phyloP scores from a whole-genome alignment of 163 green algal genomes.

The Volvox carteri region DNA sequence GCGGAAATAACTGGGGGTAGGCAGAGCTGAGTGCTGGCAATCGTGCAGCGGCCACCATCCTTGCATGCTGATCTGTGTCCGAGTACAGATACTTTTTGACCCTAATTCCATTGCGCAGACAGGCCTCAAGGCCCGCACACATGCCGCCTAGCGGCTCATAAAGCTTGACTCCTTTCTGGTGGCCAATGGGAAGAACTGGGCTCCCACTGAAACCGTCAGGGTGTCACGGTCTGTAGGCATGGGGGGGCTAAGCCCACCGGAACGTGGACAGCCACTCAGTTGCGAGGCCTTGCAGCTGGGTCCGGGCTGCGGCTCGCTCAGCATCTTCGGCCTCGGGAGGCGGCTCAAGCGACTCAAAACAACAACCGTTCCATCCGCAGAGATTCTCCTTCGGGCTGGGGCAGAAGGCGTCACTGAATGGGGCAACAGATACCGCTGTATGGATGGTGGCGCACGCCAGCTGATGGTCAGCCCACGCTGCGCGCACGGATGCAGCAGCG shows the following conservation, averaged over 20 bases:
- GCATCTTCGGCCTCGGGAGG: background rate
- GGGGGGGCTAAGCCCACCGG: background rate
- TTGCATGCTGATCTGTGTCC: background rate
- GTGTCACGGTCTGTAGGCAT: background rate
- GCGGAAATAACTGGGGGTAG: background rate
- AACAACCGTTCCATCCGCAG: background rate
- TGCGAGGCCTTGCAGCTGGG: background rate
- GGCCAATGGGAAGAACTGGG: background rate
- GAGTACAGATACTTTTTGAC: constrained; percentile 3
- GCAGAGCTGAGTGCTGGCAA: background rate
- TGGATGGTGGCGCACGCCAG: background rate
- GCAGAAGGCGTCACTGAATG: background rate
- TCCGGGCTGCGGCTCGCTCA: too few relatives aligned
- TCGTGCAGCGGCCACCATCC: background rate
- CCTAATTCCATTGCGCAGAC: background rate
- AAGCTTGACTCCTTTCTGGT: background rate
- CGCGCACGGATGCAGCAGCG: background rate
- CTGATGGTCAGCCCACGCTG: background rate
- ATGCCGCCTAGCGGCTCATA: constrained; percentile 28
- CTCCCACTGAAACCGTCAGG: background rate
- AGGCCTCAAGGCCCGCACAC: background rate
- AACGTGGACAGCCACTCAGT: background rate
- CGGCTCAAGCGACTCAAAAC: background rate
- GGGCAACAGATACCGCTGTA: background rate
- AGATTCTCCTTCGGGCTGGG: background rate